These are phyloP conservation scores for Penicillium silybi DNA, from an alignment of 495 filamentous ascomycete species.

Conservation along the genomic window DNA sequence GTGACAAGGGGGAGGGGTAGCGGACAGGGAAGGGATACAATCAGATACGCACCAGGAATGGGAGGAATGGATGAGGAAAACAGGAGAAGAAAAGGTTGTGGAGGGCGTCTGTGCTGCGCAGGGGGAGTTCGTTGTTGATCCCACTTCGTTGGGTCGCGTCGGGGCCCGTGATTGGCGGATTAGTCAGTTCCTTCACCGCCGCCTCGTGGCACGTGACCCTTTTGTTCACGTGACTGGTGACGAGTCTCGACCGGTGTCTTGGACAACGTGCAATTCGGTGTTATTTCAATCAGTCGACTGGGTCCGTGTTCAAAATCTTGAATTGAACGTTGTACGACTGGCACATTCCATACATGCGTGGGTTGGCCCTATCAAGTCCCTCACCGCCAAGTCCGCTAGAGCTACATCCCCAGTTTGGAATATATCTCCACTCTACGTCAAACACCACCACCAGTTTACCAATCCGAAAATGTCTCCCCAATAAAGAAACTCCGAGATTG, in stretches of 20 bases:
- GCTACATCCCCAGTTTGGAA: neutral
- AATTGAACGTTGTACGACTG: neutral
- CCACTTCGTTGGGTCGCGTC: slow-evolving; percentile 41
- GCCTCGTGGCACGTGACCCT: no score
- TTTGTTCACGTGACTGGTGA: neutral
- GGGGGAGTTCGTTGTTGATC: slow-evolving; percentile 38
- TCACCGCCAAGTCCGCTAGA: slow-evolving; percentile 3
- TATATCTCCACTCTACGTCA: slow-evolving; percentile 4
- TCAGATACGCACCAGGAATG: slow-evolving; percentile 29
- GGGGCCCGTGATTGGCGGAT: slow-evolving; percentile 30
- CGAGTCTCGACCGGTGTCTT: neutral
- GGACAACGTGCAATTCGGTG: no score
- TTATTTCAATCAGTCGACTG: neutral
- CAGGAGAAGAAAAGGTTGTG: slow-evolving; percentile 16
- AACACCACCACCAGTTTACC: neutral
- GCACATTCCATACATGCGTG: neutral
- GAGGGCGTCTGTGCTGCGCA: slow-evolving; percentile 30
- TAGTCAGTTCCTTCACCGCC: slow-evolving; percentile 20
- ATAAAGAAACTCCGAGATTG: neutral
- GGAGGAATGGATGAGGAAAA: slow-evolving; percentile 26
- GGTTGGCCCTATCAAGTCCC: neutral
- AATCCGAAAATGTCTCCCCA: neutral
- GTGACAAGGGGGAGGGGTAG: slow-evolving; percentile 21
- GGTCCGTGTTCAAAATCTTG: neutral
- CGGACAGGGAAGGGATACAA: slow-evolving; percentile 5